A percentile compares a stretch with the other conserved stretches of the same genome.
Conservation (phyloP, 1,139 yeast genomes). For the Hyphopichia wangnamkhiaoensis region DNA sequence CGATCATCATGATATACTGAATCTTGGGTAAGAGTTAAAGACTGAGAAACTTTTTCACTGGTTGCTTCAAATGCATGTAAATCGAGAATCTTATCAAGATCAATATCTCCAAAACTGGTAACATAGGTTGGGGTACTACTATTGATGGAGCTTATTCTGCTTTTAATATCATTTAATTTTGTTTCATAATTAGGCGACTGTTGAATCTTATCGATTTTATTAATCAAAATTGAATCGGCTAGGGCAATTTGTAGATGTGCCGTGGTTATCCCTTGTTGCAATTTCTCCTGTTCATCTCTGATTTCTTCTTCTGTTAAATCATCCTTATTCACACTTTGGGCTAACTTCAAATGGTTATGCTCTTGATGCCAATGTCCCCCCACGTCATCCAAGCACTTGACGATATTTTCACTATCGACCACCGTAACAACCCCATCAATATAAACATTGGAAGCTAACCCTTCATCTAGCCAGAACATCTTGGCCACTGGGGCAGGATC, state of each 20-base stretch:
- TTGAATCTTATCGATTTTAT: conserved; percentile 63
- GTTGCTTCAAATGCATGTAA: conserved; percentile 74
- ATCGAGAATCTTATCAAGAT: conserved; percentile 61
- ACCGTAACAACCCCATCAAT: conserved; percentile 96
- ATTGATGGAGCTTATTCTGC: conserved; percentile 60
- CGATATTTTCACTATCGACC: conserved; percentile 73
- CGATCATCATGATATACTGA: conserved; percentile 47
- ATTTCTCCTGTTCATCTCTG: conserved; percentile 29
- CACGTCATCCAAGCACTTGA: conserved; percentile 66
- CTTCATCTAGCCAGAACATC: conserved; percentile 98
- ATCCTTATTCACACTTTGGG: conserved; percentile 21
- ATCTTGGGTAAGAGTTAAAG: conserved; percentile 16
- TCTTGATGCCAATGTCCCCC: conserved; percentile 60
- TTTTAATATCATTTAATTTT: conserved; percentile 21
- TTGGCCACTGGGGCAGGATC: conserved; percentile 96
- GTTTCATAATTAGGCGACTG: conserved; percentile 17
- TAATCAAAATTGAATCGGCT: conserved; percentile 79
- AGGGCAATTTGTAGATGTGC: conserved; percentile 89
- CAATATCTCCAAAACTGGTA: conserved; percentile 74
- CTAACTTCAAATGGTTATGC: conserved; percentile 26
- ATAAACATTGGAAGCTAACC: conserved; percentile 76
- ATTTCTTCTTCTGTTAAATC: conserved; percentile 33
- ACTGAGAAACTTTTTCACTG: conserved; percentile 28
- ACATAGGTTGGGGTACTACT: conserved; percentile 64
- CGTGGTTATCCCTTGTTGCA: conserved; percentile 62